These are phyloP conservation scores for Yarrowia osloensis DNA, from an alignment of 805 yeast genomes.

Conservation along the genomic window DNA sequence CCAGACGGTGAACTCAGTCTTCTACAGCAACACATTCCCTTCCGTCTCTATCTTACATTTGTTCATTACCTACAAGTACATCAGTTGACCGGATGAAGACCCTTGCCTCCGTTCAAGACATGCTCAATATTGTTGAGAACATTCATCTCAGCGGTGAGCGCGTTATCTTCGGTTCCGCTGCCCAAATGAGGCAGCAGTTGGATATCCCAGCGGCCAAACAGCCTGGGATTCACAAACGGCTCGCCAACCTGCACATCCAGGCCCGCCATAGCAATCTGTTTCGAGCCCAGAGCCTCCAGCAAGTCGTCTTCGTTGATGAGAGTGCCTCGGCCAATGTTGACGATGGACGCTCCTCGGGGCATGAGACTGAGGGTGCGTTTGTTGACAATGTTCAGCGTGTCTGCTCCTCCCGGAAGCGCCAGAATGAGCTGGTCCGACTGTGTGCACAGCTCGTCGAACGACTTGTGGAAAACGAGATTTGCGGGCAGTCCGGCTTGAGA, in stretches of 20 bases:
- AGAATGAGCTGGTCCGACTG: slow-evolving; percentile 59
- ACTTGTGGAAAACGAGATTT: slow-evolving; percentile 45
- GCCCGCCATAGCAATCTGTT: slow-evolving; percentile 66
- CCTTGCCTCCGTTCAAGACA: slow-evolving; percentile 31
- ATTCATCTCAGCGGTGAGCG: slow-evolving; percentile 46
- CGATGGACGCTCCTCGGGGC: slow-evolving; percentile 58
- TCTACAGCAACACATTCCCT: too few species aligned
- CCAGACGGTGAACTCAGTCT: too few species aligned
- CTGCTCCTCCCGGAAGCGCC: slow-evolving; percentile 65
- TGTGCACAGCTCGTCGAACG: slow-evolving; percentile 49
- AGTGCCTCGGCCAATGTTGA: slow-evolving; percentile 76
- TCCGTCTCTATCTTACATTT: too few species aligned
- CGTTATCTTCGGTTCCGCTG: slow-evolving; percentile 52
- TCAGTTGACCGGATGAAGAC: slow-evolving; percentile 23
- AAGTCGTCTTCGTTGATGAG: slow-evolving; percentile 69
- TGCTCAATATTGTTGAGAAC: slow-evolving; percentile 56
- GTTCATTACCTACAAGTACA: too few species aligned
- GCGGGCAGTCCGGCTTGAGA: slow-evolving; percentile 45
- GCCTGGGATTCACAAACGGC: slow-evolving; percentile 54
- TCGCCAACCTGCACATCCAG: slow-evolving; percentile 72
- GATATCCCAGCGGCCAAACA: slow-evolving; percentile 61
- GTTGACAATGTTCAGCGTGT: slow-evolving; percentile 59
- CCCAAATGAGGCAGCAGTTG: slow-evolving; percentile 72
- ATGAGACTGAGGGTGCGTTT: slow-evolving; percentile 50
- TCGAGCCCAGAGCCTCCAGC: slow-evolving; percentile 58